These are phyloP conservation scores for Silene vulgaris DNA, from an alignment of 179 eudicot genomes.

Conservation along the genomic window DNA sequence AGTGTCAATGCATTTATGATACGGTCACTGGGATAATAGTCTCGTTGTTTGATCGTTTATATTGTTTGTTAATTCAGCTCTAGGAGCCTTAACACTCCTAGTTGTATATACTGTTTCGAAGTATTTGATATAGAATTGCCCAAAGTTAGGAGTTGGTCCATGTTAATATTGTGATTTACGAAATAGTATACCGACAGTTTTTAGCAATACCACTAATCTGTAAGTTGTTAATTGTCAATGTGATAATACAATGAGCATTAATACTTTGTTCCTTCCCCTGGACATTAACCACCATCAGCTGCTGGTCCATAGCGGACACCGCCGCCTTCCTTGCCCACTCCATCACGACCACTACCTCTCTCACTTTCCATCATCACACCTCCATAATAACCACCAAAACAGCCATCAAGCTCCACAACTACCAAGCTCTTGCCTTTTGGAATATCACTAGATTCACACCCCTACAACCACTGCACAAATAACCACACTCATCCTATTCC, in stretches of 20 bases:
- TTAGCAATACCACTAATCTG: background rate
- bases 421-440: no score
- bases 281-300: no score
- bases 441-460: no score
- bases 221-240: background rate
- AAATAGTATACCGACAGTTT: background rate
- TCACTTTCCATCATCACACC: background rate
- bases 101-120: background rate
- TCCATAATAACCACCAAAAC: no score
- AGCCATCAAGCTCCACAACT: no score
- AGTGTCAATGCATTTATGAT: no score
- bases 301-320: background rate
- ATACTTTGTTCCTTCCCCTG: no score
- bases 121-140: background rate
- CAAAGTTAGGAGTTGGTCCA: background rate
- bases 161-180: background rate
- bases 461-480: no score
- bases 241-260: conserved; percentile 10
- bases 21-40: no score
- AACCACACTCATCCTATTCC: no score
- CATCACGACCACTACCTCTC: background rate
- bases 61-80: background rate
- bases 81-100: background rate
- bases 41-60: background rate
- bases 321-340: background rate